Conservation (phyloP, 2,329 filamentous ascomycete species). For the Amylocarpus encephaloides region DNA sequence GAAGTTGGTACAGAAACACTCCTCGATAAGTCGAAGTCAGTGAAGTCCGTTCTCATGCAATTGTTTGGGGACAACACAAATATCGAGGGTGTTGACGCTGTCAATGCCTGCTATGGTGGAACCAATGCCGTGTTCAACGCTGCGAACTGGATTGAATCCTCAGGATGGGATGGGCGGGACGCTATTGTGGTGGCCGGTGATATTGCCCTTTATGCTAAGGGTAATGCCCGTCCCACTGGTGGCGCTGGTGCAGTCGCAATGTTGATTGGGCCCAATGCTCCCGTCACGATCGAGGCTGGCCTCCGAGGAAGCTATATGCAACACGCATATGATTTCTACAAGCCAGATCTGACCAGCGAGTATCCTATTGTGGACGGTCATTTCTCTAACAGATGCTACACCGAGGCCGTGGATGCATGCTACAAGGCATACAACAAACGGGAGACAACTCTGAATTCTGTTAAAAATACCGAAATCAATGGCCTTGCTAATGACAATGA, state of each 20-base stretch:
- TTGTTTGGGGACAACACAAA: slow-evolving; percentile 78
- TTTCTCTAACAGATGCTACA: slow-evolving; percentile 78
- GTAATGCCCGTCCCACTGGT: slow-evolving; percentile 72
- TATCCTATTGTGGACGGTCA: slow-evolving; percentile 82
- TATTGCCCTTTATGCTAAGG: slow-evolving; percentile 81
- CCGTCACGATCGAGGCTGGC: slow-evolving; percentile 70
- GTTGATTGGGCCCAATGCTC: slow-evolving; percentile 72
- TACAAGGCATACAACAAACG: slow-evolving; percentile 76
- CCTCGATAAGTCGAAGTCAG: slow-evolving; percentile 84
- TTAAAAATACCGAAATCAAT: slow-evolving; percentile 48
- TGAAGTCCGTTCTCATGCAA: slow-evolving; percentile 85
- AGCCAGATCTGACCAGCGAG: slow-evolving; percentile 81
- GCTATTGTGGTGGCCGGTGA: slow-evolving; percentile 75
- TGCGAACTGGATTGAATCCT: slow-evolving; percentile 81
- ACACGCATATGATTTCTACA: slow-evolving; percentile 87
- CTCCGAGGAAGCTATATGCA: slow-evolving; percentile 75
- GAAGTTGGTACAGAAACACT: slow-evolving; percentile 84
- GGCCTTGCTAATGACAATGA: slow-evolving; percentile 43
- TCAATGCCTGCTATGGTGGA: slow-evolving; percentile 83
- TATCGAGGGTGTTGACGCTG: slow-evolving; percentile 74
- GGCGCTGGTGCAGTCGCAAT: slow-evolving; percentile 75
- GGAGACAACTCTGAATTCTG: slow-evolving; percentile 53
- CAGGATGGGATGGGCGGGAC: slow-evolving; percentile 77
- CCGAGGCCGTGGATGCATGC: slow-evolving; percentile 69
- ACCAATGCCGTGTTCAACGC: slow-evolving; percentile 81